Conservation (phyloP, 108 stramenopile species). For the Cyclotella baltica region DNA sequence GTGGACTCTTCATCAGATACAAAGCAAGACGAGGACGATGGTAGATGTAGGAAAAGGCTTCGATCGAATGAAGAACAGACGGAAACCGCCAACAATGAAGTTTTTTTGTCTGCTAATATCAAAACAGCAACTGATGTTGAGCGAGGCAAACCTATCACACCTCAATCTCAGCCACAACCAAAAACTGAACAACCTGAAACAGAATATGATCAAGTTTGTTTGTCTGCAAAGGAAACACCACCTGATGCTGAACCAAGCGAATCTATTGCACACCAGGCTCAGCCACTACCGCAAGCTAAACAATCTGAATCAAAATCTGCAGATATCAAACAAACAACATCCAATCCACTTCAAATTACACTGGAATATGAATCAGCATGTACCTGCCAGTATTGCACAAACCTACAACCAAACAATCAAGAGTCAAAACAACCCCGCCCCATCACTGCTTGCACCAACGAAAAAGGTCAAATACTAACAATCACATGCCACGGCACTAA, state of each 20-base stretch:
- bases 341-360: too few species aligned
- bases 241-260: too few species aligned
- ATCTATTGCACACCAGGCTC: too few species aligned
- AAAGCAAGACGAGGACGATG: background rate
- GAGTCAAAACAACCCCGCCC: background rate
- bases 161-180: too few species aligned
- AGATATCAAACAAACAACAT: too few species aligned
- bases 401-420: background rate
- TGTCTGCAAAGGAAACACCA: too few species aligned
- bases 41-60: constrained; percentile 1
- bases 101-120: too few species aligned
- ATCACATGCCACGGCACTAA: constrained; percentile 13
- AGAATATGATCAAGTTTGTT: too few species aligned
- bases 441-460: background rate
- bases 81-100: background rate
- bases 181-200: too few species aligned
- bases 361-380: too few species aligned
- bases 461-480: constrained; percentile 32
- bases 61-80: background rate
- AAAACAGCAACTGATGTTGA: background rate
- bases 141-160: background rate
- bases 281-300: too few species aligned
- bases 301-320: too few species aligned
- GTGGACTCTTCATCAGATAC: background rate
- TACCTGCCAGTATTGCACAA: background rate